Evolutionary conservation across 176 grass and related monocot genomes (phyloP), one percentile per base, ranked within the genome.

Genomic region (Carex pumila): DNA sequence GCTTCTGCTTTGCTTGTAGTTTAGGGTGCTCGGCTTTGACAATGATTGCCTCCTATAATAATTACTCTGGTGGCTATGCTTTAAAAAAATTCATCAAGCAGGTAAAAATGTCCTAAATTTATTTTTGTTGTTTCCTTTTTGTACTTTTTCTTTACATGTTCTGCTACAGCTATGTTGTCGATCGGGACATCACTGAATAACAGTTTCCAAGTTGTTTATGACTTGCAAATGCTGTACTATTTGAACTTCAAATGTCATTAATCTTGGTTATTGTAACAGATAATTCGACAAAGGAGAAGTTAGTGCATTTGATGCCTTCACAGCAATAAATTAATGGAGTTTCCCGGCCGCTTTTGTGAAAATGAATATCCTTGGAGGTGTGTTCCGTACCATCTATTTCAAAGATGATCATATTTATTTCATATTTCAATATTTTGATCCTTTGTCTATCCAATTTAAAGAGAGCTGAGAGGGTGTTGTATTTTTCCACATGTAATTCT

Each of bases 351-450:
- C 59, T 98, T 98, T 88, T 98, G 81, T 71, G 93, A 98, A 93
- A 93, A 89, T 84, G 85, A 90, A 88, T 93, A 98, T 86, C 89
- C 89, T 93, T 98, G 96, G 96, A 95, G 96, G 96, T 95, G 18
- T 53, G 58, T 39, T 62, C 31, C 37, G 17, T 62, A n/a, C 56
- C 57, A 61, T 43, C 12, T 60, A 49, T 81, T 49, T 64, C 1
- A 53, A 52, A 13, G 13, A 31, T 4, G 45, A 64, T 22, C 14
- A 83, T 52, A 14, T 68, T 52, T 83, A 4, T 6, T 39, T 83
- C 3, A 13, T 18, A 54, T 2, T 75, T 12, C 2, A 75, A 75
- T 53, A 5, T 13, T 54, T 54, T 15, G 22, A 75, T 15, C 47
- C 11, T 54, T 53, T 50, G 21, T 2, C 34, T 12, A n/a, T n/a